A percentile compares a stretch with the other conserved stretches of the same genome.
phyloP scores from a whole-genome alignment of 2,329 filamentous ascomycete species.

The Daldinia sp. region DNA sequence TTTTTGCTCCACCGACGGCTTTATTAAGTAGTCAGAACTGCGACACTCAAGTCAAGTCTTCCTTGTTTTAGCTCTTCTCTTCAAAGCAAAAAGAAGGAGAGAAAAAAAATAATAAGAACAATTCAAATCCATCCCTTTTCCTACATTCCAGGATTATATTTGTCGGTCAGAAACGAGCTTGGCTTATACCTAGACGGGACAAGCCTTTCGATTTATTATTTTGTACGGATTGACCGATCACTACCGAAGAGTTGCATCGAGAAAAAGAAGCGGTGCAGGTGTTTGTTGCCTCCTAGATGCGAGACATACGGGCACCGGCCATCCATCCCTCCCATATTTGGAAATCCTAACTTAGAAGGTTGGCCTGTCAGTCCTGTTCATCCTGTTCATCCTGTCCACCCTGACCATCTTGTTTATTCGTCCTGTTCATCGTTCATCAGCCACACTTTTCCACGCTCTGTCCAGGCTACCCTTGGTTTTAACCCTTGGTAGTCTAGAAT shows the following conservation, averaged over 20 bases:
- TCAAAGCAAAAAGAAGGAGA: conserved; percentile 1
- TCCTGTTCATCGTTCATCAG: conserved; percentile 19
- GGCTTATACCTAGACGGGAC: conserved; percentile 4
- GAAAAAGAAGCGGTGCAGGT: conserved; percentile 27
- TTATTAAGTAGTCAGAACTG: conserved; percentile 31
- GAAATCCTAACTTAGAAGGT: conserved; percentile 28
- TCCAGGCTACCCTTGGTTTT: too few species aligned
- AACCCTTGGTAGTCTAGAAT: conserved; percentile 29
- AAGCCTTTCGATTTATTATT: conserved; percentile 15
- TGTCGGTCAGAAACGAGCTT: conserved; percentile 27
- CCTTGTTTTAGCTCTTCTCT: conserved; percentile 23
- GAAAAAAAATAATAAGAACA: too few species aligned
- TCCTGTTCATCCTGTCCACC: not conserved
- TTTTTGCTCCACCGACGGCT: conserved; percentile 35
- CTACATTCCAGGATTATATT: conserved; percentile 5
- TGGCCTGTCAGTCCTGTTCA: conserved; percentile 1
- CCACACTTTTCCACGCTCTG: conserved; percentile 24
- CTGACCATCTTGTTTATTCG: too few species aligned
- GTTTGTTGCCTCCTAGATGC: conserved; percentile 35
- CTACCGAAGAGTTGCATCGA: conserved; percentile 30
- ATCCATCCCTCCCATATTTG: conserved; percentile 30
- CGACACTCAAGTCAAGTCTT: conserved; percentile 14
- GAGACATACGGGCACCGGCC: conserved; percentile 35
- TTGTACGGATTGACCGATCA: conserved; percentile 31
- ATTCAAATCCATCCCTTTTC: not conserved